A percentile compares a stretch with the other conserved stretches of the same genome.
phyloP scores from a whole-genome alignment of 176 grass and related monocot species.

The Bonia amplexicaulis region DNA sequence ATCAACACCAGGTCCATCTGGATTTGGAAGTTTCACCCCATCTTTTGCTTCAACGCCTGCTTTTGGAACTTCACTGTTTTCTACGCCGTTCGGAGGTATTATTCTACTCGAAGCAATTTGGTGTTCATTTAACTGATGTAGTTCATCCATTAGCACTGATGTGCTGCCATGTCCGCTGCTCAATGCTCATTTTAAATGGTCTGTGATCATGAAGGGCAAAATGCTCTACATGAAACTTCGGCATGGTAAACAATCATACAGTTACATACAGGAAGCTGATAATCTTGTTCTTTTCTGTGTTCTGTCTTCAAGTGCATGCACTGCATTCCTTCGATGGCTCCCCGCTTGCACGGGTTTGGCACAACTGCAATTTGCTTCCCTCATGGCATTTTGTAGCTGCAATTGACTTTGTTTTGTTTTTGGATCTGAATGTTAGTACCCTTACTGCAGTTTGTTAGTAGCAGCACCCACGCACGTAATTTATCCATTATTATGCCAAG shows the following conservation, averaged over 20 bases:
- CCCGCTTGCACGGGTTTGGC: neutral
- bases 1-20: constrained; percentile 60
- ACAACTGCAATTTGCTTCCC: neutral
- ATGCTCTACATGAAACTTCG: neutral
- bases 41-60: constrained; percentile 58
- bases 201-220: neutral
- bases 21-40: constrained; percentile 51
- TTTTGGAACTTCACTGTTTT: constrained; percentile 56
- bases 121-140: neutral
- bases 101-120: neutral
- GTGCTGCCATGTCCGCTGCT: neutral
- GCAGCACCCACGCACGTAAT: neutral
- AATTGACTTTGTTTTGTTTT: neutral
- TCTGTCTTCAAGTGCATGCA: neutral
- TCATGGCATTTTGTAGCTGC: neutral
- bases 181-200: neutral
- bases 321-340: neutral
- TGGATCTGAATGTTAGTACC: neutral
- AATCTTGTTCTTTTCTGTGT: neutral
- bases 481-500: neutral
- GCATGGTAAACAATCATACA: neutral
- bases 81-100: constrained; percentile 67
- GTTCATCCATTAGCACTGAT: neutral
- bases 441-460: neutral
- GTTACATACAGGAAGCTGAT: neutral